Conservation (phyloP, 257 asterid genomes). For the Solanum virginianum region DNA sequence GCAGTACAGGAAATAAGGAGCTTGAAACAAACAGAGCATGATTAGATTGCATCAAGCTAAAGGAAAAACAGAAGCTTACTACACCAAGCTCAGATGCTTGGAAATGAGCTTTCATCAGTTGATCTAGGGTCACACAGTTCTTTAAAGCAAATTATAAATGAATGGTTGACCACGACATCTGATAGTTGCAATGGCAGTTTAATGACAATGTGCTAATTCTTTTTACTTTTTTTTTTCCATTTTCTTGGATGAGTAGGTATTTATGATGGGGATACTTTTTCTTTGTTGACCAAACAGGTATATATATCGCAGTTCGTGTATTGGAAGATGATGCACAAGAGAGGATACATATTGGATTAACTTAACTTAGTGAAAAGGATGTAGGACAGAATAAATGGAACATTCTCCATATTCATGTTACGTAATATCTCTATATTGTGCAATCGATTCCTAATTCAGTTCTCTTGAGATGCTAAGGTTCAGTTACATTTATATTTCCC, state of each 20-base stretch:
- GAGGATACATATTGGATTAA: not conserved
- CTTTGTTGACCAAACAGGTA: not conserved
- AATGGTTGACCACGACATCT: not conserved
- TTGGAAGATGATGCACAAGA: not conserved
- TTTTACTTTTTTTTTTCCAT: not conserved
- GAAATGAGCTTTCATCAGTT: not conserved
- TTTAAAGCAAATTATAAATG: not conserved
- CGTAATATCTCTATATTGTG: not conserved
- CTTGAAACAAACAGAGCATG: not conserved
- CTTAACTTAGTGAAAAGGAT: not conserved
- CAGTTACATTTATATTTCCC: not conserved
- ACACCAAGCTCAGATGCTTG: not conserved
- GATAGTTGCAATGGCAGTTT: not conserved
- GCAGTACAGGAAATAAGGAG: not conserved
- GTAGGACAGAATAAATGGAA: not conserved
- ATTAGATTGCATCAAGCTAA: not conserved
- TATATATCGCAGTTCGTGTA: not conserved
- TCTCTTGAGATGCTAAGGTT: not conserved
- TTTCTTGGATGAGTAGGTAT: not conserved
- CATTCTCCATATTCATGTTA: not conserved
- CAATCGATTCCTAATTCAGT: not conserved
- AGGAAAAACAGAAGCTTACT: not conserved
- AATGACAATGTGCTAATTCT: not conserved
- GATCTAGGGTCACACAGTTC: not conserved
- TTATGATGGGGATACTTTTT: not conserved